Conservation (phyloP, 371 early-diverging fungal species). For the Sporodiniella umbellata region DNA sequence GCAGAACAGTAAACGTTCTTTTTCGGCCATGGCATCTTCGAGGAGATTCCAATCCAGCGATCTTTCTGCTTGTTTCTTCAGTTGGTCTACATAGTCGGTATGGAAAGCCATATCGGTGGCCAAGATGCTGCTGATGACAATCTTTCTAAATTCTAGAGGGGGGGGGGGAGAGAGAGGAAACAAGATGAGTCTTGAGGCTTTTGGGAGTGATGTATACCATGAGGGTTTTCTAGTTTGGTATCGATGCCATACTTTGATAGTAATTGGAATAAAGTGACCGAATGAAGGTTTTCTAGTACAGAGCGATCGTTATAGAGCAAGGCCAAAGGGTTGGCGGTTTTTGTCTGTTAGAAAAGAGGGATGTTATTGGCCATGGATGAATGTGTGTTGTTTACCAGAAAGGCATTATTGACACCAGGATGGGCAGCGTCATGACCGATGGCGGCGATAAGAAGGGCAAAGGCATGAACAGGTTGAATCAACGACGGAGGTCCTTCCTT, state of each 20-base stretch:
- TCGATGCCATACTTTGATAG: conserved; percentile 66
- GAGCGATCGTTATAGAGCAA: conserved; percentile 88
- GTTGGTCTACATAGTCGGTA: conserved; percentile 68
- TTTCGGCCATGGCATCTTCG: conserved; percentile 19
- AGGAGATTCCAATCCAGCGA: conserved; percentile 7
- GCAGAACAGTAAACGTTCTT: conserved; percentile 54
- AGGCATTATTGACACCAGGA: conserved; percentile 79
- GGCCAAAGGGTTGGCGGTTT: conserved; percentile 69
- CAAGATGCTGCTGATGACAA: conserved; percentile 67
- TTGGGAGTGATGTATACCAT: not conserved
- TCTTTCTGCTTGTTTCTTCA: conserved; percentile 56
- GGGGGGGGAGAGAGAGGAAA: too few relatives aligned
- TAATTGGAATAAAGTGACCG: conserved; percentile 78
- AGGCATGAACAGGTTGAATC: conserved; percentile 60
- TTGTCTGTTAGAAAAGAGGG: too few relatives aligned
- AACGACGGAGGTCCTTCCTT: conserved; percentile 4
- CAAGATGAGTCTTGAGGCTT: too few relatives aligned
- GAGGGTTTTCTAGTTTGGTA: conserved; percentile 15
- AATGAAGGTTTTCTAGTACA: conserved; percentile 91
- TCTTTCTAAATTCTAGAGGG: conserved; percentile 62
- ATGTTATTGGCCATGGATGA: too few relatives aligned
- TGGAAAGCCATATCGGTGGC: conserved; percentile 85
- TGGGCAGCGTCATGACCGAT: conserved; percentile 85
- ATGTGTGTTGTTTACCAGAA: too few relatives aligned
- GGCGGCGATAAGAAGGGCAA: conserved; percentile 72